Evolutionary conservation across 108 stramenopile species (phyloP), one percentile per base, ranked within the genome.

Genomic region (Skeletonema marinoi): DNA sequence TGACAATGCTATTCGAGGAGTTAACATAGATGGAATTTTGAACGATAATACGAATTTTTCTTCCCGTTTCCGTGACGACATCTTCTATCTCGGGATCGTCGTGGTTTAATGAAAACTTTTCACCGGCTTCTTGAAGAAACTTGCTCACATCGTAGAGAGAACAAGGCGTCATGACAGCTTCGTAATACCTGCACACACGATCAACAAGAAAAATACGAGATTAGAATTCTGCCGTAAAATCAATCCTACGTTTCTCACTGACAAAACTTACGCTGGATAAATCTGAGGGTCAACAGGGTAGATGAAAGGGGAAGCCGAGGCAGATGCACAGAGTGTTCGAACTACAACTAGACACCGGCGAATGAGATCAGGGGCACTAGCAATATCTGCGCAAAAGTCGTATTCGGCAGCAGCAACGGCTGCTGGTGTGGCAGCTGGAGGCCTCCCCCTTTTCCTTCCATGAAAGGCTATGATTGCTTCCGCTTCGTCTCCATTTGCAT

Each of bases 311-410:
- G 90, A 89, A 16, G 89, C 84, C 60, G 89, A 82, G 62, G 69
- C 81, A 21, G 90, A 78, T 64, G 75, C 70, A 32, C 85, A 88
- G 19, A 94, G 72, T 62, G 89, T 81, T 21, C 95, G 78, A 17
- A 96, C 76, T 19, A 96, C 91, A 46, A 93, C 93, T 59, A 96
- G 88, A 66, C 93, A 94, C 16, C 95, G 83, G 6, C 95, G 86
- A 65, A 94, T 92, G 6, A 88, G 70, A 64, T 96, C 95, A 11
- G 95, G 95, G 13, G 90, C 91, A 17, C 14, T n/a, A 12, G 87
- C 86, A 38, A 90, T 78, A 70, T 96, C 95, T 17, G 68, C 88
- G 65, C 89, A 93, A 73, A 96, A 96, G 29, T 92, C 89, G 68
- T 89, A 83, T 13, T 68, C 79, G 16, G 93, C 82, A 56, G 25